phyloP scores from a whole-genome alignment of 768 basidiomycete genomes.

The Phlebiopsis flavidoalba region DNA sequence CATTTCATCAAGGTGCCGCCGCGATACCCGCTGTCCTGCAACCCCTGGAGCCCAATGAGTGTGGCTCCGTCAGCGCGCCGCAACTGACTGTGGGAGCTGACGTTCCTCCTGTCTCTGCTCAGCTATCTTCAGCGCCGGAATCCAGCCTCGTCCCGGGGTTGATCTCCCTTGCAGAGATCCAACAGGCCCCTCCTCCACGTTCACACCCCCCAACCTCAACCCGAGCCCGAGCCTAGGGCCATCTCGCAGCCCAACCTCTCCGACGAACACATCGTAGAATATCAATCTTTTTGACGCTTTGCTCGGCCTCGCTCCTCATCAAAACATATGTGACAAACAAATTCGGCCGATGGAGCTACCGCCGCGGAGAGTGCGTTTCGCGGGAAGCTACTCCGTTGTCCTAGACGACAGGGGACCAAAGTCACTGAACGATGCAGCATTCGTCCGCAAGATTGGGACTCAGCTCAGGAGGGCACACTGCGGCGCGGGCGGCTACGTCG shows the following conservation, averaged over 20 bases:
- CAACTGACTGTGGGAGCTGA: neutral
- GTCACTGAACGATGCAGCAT: neutral
- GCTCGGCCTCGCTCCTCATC: neutral
- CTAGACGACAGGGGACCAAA: neutral
- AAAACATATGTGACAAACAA: neutral
- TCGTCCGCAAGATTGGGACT: neutral
- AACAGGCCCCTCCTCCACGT: neutral
- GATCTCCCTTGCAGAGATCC: neutral
- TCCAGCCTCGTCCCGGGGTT: neutral
- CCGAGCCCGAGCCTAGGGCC: no score
- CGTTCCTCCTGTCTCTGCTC: no score
- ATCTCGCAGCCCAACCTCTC: neutral
- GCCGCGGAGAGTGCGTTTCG: neutral
- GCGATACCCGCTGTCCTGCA: neutral
- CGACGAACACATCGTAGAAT: neutral
- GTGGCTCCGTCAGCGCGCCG: neutral
- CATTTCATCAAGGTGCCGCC: neutral
- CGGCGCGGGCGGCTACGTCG: neutral
- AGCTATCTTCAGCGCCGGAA: neutral
- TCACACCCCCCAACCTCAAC: no score
- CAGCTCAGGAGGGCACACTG: neutral
- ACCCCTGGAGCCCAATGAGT: no score
- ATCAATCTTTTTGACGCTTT: neutral
- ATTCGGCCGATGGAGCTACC: neutral
- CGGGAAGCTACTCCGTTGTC: neutral